Conservation (phyloP, 2,329 filamentous ascomycete species). For the Metarhizium anisopliae region DNA sequence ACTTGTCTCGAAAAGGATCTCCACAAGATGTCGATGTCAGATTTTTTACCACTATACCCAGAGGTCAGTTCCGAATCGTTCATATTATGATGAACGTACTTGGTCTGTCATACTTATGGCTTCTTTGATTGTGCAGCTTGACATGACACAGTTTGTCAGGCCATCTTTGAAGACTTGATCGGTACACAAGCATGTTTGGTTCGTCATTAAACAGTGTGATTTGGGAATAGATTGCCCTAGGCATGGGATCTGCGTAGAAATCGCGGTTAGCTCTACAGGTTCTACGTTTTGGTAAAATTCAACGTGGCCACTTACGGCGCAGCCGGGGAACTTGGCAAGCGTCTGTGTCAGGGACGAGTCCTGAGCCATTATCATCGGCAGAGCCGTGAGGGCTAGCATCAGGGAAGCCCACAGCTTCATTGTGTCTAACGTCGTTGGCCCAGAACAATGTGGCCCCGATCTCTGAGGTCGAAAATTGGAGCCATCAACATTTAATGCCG, state of each 20-base stretch:
- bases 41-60: constrained; percentile 15
- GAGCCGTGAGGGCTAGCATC: not conserved
- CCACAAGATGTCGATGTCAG: constrained; percentile 12
- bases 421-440: not conserved
- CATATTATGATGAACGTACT: not conserved
- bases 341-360: not conserved
- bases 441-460: not conserved
- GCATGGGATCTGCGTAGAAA: not conserved
- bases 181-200: not conserved
- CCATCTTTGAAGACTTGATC: not conserved
- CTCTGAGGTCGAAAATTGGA: not conserved
- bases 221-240: not conserved
- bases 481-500: not conserved
- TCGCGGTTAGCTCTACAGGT: not conserved
- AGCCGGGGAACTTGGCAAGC: not conserved
- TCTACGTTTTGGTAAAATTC: not conserved
- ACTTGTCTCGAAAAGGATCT: constrained; percentile 20
- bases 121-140: not conserved
- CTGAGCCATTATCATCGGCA: not conserved
- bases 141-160: not conserved
- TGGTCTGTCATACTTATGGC: not conserved
- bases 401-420: not conserved
- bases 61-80: not conserved
- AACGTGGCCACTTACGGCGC: not conserved
- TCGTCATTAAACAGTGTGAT: not conserved